Evolutionary conservation across 2,329 filamentous ascomycete species (phyloP), one percentile per base, ranked within the genome.

Genomic region (Claviceps spartinae): DNA sequence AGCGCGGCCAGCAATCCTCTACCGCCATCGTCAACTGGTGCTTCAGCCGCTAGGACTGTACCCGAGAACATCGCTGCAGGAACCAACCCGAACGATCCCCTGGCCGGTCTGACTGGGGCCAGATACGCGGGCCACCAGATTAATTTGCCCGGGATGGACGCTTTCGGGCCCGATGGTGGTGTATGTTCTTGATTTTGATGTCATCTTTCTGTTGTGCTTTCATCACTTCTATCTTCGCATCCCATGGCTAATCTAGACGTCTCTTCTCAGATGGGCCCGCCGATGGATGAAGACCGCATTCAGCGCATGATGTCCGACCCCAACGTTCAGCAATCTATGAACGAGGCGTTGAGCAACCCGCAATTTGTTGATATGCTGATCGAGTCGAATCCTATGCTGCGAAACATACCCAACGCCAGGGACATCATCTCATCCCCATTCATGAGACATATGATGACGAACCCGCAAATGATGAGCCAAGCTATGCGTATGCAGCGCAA

Each of bases 261-360:
- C 51, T 34, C 30, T 11, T 34, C 9, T 51, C 54, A 95, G 89
- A 96, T 96, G 89, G 88, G 89, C 38, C 86, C 90, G 37, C 88
- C 88, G 37, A 77, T 88, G 79, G 63, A 82, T 63, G 81, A 88
- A 54, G 90, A 96, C 53, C 78, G 86, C 54, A 80, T 98, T 65
- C 79, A 88, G 52, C 78, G 82, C 57, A 86, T 96, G 81, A 82
- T 98, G 61, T 82, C 86, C 56, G 88, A 97, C 63, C 93, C 93
- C 22, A 85, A 88, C 63, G 83, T 95, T 52, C 81, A 87, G 57
- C 85, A 88, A 58, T 83, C 84, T 52, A 86, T 98, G 80, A 95
- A 93, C 67, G 91, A 96, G 69, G 88, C 90, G 38, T 85, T 98
- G 66, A 87, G 90, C 67, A 97, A 97, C 69, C 91, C 93, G n/a